Conservation (phyloP, 805 yeast genomes). For the Wickerhamiella nectarea region DNA sequence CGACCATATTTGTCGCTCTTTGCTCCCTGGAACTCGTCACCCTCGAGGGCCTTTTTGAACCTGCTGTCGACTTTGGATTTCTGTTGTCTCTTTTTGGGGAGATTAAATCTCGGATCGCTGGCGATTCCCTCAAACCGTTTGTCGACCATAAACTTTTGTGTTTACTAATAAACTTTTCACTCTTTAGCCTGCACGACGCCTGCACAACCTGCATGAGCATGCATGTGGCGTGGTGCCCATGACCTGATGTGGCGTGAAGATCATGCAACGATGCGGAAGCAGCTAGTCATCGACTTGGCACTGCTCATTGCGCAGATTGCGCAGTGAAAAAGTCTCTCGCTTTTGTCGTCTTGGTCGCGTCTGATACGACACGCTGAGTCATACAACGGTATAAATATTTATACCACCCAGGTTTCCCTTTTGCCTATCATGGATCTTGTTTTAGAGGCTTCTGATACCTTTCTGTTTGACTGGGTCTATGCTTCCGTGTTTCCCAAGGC, state of each 20-base stretch:
- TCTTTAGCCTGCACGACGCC: not conserved
- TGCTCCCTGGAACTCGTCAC: slow-evolving; percentile 41
- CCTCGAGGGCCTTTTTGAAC: slow-evolving; percentile 54
- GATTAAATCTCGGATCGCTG: slow-evolving; percentile 76
- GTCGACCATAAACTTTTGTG: slow-evolving; percentile 34
- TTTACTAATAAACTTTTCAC: not conserved
- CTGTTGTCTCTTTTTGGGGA: slow-evolving; percentile 53
- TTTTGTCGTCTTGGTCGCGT: too few species aligned
- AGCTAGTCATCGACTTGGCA: too few species aligned
- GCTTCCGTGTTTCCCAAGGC: slow-evolving; percentile 47
- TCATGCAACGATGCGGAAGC: too few species aligned
- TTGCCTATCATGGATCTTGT: slow-evolving; percentile 68
- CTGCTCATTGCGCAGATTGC: too few species aligned
- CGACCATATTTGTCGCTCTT: slow-evolving; percentile 84
- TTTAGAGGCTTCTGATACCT: slow-evolving; percentile 66
- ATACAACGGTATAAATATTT: not conserved
- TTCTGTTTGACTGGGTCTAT: slow-evolving; percentile 57
- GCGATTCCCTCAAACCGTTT: slow-evolving; percentile 67
- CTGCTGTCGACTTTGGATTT: slow-evolving; percentile 76
- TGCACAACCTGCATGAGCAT: not conserved
- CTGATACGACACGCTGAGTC: not conserved
- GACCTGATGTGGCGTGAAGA: not conserved
- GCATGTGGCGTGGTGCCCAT: not conserved
- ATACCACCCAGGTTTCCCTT: not conserved
- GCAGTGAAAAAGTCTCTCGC: too few species aligned